Base-by-base conservation (phyloP, 1,284 basidiomycete genomes). In the Tilletia walkeri region DNA sequence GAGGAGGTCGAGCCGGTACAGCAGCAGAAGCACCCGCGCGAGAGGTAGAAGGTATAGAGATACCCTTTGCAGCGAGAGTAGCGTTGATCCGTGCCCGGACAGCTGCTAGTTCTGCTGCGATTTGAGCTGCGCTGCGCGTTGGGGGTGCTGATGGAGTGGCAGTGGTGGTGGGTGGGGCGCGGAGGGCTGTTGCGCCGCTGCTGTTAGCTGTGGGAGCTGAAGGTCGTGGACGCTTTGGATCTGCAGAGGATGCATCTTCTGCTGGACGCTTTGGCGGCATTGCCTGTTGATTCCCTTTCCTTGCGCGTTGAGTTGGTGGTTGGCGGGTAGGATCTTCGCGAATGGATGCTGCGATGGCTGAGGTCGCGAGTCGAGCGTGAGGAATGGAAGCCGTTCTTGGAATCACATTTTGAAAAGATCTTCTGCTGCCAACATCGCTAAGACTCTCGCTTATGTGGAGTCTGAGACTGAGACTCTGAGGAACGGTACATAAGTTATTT, bases 101-200 rank as follows among this genome's bases (percentile, higher is more conserved):
- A 18, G 59, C 59, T 38, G 59, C 59, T 5, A 63, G 59, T 9
- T 63, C 59, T 10, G 59, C 59, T 41, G 59, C 59, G 38, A 63
- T 63, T n/a, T 63, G 59, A 14, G 59, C 59, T 41, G 59, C 59
- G 9, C 14, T 38, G 18, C 59, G 30, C 3, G 41, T 45, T 7
- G 41, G 41, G 41, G 41, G 41, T 63, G 38, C 34, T 20, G 59
- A 18, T 18, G 56, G 56, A 7, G 56, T 34, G 4, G 56, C 9
- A 14, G 50, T 24, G n/a, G 30, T 18, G 30, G 59, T 39, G 14
- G 59, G 59, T 3, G 59, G 36, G 9, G 59, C 59, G 18, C 18
- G 10, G 59, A 63, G 59, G 34, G 34, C 59, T 18, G 30, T 63
- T 30, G 24, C 24, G 24, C 24, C 16, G 59, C 59, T 63, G 34